phyloP scores from a whole-genome alignment of 2,329 filamentous ascomycete species.

The Sclerotinia minor region DNA sequence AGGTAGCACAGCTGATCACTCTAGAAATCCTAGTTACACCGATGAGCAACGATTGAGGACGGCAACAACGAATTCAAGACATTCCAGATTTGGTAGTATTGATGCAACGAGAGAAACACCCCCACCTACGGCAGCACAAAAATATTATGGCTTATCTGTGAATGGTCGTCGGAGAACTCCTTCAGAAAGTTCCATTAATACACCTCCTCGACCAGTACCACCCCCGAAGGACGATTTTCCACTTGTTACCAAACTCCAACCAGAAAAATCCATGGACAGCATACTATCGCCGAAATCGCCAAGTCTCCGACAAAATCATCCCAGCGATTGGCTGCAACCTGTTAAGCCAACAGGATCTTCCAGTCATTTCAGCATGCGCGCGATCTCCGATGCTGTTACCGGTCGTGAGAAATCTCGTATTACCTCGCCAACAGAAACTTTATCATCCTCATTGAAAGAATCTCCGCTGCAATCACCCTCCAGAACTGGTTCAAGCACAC shows the following conservation, averaged over 20 bases:
- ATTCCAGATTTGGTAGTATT: slow-evolving; percentile 76
- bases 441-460: slow-evolving; percentile 49
- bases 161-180: slow-evolving; percentile 43
- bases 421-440: slow-evolving; percentile 50
- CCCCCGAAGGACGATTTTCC: slow-evolving; percentile 57
- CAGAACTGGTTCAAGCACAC: slow-evolving; percentile 73
- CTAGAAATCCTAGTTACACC: slow-evolving; percentile 72
- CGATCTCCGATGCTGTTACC: slow-evolving; percentile 76
- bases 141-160: slow-evolving; percentile 60
- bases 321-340: slow-evolving; percentile 53
- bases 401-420: slow-evolving; percentile 55
- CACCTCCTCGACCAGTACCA: slow-evolving; percentile 60
- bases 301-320: slow-evolving; percentile 46
- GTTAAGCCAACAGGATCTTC: slow-evolving; percentile 51
- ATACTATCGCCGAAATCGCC: slow-evolving; percentile 44
- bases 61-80: slow-evolving; percentile 65
- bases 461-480: slow-evolving; percentile 63
- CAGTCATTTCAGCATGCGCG: slow-evolving; percentile 69
- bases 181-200: slow-evolving; percentile 56
- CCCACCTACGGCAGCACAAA: slow-evolving; percentile 64
- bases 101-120: slow-evolving; percentile 68
- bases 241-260: slow-evolving; percentile 61
- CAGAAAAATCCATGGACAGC: slow-evolving; percentile 33
- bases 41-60: slow-evolving; percentile 71
- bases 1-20: slow-evolving; percentile 60